phyloP scores from a whole-genome alignment of 2,329 filamentous ascomycete species.

The Pyrenochaeta sp. region DNA sequence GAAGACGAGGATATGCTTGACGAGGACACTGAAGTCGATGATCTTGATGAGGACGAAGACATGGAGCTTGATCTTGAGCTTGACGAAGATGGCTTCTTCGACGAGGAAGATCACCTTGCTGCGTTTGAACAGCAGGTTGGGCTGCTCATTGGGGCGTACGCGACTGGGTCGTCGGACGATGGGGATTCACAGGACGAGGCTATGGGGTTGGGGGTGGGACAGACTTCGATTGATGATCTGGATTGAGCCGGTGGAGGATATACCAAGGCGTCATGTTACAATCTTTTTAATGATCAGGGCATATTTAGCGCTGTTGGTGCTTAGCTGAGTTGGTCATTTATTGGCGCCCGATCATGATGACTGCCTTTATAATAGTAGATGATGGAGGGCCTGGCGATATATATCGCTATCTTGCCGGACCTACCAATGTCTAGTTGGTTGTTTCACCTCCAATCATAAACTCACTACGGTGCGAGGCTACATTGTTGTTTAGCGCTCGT shows the following conservation, averaged over 20 bases:
- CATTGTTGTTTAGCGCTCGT: no score
- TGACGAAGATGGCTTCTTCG: conserved; percentile 56
- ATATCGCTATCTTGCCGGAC: no score
- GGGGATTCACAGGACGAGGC: background rate
- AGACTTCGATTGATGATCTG: conserved; percentile 6
- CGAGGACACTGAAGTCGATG: conserved; percentile 21
- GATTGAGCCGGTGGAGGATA: conserved; percentile 1
- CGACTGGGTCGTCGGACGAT: no score
- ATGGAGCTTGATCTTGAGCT: conserved; percentile 17
- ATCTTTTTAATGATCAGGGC: no score
- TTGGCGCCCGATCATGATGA: no score
- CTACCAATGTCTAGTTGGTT: no score
- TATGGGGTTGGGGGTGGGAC: conserved; percentile 7
- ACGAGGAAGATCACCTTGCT: conserved; percentile 7
- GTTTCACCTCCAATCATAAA: no score
- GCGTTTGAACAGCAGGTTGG: conserved; percentile 15
- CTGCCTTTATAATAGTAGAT: no score
- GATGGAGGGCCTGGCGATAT: background rate
- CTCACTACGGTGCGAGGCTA: no score
- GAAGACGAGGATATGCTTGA: conserved; percentile 8
- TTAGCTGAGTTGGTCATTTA: no score
- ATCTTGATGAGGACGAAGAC: conserved; percentile 4
- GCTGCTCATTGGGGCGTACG: conserved; percentile 13
- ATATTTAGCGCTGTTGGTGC: no score
- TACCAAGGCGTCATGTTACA: no score